Conservation (phyloP, 371 early-diverging fungal genomes). For the Mucor velutinosus region DNA sequence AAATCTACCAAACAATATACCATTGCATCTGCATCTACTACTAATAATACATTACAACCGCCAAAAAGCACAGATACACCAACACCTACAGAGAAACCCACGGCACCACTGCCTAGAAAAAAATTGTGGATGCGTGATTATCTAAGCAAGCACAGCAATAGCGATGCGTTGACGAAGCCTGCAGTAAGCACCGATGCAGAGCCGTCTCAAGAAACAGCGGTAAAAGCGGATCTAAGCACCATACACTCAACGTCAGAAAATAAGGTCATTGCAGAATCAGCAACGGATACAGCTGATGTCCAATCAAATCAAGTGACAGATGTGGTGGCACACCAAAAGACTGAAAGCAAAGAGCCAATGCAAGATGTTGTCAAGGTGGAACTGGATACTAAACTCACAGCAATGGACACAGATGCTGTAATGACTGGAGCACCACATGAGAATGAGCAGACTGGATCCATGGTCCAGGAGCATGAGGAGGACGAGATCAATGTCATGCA, state of each 20-base stretch:
- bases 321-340: too few species aligned
- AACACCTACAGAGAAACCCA: not conserved
- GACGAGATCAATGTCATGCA: not conserved
- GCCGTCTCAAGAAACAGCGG: not conserved
- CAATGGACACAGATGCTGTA: not conserved
- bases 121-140: slow-evolving; percentile 30
- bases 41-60: not conserved
- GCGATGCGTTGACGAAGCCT: not conserved
- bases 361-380: not conserved
- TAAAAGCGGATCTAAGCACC: not conserved
- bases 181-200: not conserved
- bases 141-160: slow-evolving; percentile 3
- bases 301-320: too few species aligned
- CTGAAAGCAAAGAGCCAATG: not conserved
- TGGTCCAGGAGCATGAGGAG: not conserved
- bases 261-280: too few species aligned
- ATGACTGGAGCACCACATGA: not conserved
- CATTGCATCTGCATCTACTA: not conserved
- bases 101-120: slow-evolving; percentile 20
- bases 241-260: not conserved
- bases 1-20: not conserved
- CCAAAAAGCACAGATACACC: not conserved
- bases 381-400: not conserved
- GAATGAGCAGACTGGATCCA: not conserved
- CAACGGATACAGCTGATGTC: too few species aligned